Percentiles rank a stretch among this genome's conserved stretches.
These are phyloP conservation scores for Cryptosporidium tyzzeri DNA, from an alignment of 169 alveolate genomes.

Conservation along the genomic window DNA sequence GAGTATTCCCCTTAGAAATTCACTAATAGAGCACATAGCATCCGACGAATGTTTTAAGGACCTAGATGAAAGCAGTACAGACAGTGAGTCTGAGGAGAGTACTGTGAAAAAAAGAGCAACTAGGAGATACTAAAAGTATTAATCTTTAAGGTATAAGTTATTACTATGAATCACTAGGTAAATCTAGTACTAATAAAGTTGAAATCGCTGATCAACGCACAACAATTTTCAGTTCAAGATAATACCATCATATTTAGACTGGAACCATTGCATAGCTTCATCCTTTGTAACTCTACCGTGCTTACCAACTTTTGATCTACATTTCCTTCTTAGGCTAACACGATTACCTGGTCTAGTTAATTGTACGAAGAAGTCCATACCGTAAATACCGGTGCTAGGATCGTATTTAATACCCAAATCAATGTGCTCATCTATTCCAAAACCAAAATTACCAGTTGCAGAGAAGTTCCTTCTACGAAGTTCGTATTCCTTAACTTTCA, in stretches of 20 bases:
- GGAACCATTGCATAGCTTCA: constrained; percentile 97
- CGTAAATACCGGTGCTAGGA: constrained; percentile 97
- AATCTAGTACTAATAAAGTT: not conserved
- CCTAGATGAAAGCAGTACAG: constrained; percentile 2
- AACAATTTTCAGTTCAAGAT: constrained; percentile 84
- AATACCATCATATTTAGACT: constrained; percentile 97
- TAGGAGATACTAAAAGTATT: constrained; percentile 10
- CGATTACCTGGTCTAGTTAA: constrained; percentile 98
- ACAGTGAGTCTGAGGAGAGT: constrained; percentile 24
- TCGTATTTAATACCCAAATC: constrained; percentile 99
- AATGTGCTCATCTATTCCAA: constrained; percentile 99
- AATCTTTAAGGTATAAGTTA: constrained; percentile 38
- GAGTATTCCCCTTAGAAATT: constrained; percentile 35
- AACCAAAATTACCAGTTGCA: constrained; percentile 99
- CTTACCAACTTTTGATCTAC: constrained; percentile 92
- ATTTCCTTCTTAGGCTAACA: constrained; percentile 94
- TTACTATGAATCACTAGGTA: constrained; percentile 18
- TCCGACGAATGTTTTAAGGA: constrained; percentile 16
- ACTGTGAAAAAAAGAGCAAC: not conserved
- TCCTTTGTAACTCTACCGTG: constrained; percentile 96
- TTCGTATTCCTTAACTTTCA: constrained; percentile 99
- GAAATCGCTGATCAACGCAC: not conserved
- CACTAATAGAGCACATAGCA: constrained; percentile 42
- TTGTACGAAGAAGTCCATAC: constrained; percentile 99
- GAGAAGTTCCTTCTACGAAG: constrained; percentile 96